These are phyloP conservation scores for Venturia nashicola DNA, from an alignment of 2,329 filamentous ascomycete genomes.

Conservation along the genomic window DNA sequence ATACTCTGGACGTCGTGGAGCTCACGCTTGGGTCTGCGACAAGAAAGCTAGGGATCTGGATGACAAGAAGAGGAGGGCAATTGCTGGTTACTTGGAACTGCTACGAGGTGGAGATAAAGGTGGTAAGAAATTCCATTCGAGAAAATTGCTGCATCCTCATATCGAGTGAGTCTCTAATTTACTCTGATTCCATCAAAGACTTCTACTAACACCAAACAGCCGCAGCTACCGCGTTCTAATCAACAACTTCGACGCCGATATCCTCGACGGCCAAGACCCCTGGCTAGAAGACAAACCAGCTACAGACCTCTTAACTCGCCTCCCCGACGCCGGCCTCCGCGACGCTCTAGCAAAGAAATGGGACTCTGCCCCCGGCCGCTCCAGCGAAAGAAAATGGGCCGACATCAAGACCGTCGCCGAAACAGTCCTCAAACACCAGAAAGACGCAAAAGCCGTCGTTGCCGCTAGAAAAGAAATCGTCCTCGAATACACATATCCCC, in stretches of 20 bases:
- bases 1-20: constrained; percentile 91
- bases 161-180: constrained; percentile 43
- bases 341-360: constrained; percentile 80
- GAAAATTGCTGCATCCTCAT: constrained; percentile 78
- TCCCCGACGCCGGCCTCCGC: constrained; percentile 68
- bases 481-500: constrained; percentile 93
- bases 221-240: constrained; percentile 79
- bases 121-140: constrained; percentile 72
- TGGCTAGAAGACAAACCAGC: constrained; percentile 61
- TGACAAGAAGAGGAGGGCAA: constrained; percentile 70
- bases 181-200: not conserved
- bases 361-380: constrained; percentile 67
- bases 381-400: constrained; percentile 76
- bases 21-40: constrained; percentile 97
- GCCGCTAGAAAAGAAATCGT: constrained; percentile 95
- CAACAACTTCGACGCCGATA: constrained; percentile 69
- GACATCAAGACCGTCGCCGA: constrained; percentile 84
- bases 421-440: constrained; percentile 55
- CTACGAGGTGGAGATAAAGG: constrained; percentile 76
- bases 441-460: constrained; percentile 62
- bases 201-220: constrained; percentile 24
- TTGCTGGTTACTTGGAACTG: constrained; percentile 82
- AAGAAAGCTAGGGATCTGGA: constrained; percentile 72
- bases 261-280: constrained; percentile 76
- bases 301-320: constrained; percentile 67